Percentiles rank a stretch among this genome's conserved stretches.
Conservation (phyloP, 192 early-diverging fungal genomes). For the Coemansia sp. region DNA sequence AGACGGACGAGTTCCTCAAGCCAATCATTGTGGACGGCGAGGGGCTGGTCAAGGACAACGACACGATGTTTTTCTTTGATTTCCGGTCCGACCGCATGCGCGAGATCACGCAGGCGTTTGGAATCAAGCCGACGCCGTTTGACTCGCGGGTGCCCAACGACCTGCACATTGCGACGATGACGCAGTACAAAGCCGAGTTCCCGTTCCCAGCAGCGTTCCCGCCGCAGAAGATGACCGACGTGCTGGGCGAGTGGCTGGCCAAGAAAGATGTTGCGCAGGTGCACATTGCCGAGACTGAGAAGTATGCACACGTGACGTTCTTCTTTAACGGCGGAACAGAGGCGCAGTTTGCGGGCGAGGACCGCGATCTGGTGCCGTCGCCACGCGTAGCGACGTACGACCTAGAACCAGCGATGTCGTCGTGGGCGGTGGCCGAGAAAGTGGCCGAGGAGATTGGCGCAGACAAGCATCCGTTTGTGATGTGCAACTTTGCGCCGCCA, state of each 20-base stretch:
- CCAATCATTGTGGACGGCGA: slow-evolving; percentile 85
- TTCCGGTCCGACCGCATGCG: slow-evolving; percentile 99
- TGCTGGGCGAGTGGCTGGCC: slow-evolving; percentile 94
- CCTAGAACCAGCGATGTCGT: slow-evolving; percentile 93
- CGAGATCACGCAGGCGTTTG: slow-evolving; percentile 82
- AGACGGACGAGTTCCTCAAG: slow-evolving; percentile 99
- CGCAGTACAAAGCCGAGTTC: slow-evolving; percentile 97
- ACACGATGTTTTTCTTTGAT: slow-evolving; percentile 97
- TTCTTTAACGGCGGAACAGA: slow-evolving; percentile 99
- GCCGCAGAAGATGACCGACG: slow-evolving; percentile 96
- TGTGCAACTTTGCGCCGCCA: slow-evolving; percentile 99
- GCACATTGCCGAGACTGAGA: slow-evolving; percentile 99
- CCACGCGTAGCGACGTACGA: slow-evolving; percentile 99
- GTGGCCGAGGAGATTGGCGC: slow-evolving; percentile 77
- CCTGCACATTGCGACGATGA: slow-evolving; percentile 89
- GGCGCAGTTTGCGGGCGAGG: slow-evolving; percentile 83
- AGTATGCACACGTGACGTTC: slow-evolving; percentile 99
- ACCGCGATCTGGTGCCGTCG: slow-evolving; percentile 84
- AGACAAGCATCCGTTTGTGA: slow-evolving; percentile 87
- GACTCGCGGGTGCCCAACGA: slow-evolving; percentile 73
- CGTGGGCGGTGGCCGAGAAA: slow-evolving; percentile 82
- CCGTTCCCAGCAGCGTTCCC: slow-evolving; percentile 96
- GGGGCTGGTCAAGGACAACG: slow-evolving; percentile 79
- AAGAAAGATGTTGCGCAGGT: slow-evolving; percentile 84
- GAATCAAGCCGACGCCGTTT: slow-evolving; percentile 82